These are phyloP conservation scores for Fusarium sp. DNA, from an alignment of 2,329 filamentous ascomycete species.

Conservation along the genomic window DNA sequence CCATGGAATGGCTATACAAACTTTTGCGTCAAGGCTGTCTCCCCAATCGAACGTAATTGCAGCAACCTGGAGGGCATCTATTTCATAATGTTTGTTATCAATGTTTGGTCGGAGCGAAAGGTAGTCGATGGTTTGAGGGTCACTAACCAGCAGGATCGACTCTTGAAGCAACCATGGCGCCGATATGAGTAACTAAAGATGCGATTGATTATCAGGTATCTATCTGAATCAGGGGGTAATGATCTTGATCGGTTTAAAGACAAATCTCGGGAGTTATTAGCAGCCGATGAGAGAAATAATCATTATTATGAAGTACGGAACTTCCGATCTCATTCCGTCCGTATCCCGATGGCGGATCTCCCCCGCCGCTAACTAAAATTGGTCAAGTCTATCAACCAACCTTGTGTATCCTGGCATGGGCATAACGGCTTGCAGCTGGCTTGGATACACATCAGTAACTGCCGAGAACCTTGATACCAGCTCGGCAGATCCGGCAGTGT, in stretches of 20 bases:
- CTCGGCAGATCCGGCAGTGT: neutral
- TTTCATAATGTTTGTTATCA: neutral
- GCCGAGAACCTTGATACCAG: neutral
- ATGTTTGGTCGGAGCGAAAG: too few relatives aligned
- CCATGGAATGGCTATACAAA: neutral
- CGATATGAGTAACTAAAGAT: too few relatives aligned
- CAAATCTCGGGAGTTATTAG: neutral
- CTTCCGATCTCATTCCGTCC: neutral
- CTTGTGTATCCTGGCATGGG: fast-evolving
- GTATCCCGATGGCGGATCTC: neutral
- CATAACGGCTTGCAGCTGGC: neutral
- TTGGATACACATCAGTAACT: neutral
- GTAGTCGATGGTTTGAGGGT: neutral
- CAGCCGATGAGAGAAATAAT: neutral
- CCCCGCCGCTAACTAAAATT: neutral
- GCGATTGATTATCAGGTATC: fast-evolving
- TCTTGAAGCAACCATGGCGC: neutral
- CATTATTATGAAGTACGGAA: neutral
- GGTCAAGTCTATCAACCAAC: neutral
- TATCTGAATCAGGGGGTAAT: neutral
- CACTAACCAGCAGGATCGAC: slow-evolving; percentile 5
- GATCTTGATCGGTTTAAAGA: neutral
- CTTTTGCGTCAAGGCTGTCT: neutral
- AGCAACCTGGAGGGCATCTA: neutral
- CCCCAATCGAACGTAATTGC: slow-evolving; percentile 9